Evolutionary conservation across 2,329 filamentous ascomycete genomes (phyloP), one percentile per base, ranked within the genome.

Genomic region (Aureobasidium sp.): DNA sequence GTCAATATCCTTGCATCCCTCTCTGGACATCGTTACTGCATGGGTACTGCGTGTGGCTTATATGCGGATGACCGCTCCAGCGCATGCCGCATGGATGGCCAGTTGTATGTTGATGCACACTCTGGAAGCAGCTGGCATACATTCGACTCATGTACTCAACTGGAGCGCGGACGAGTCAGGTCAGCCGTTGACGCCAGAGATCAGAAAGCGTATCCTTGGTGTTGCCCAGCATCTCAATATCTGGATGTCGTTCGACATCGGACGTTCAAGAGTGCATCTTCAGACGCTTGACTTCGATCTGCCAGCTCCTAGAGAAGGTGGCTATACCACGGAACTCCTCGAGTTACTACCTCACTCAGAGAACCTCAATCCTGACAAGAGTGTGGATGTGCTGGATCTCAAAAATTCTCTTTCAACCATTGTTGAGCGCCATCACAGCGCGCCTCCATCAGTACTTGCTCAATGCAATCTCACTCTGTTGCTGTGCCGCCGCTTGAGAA

Each of bases 231-330:
- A 84, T 65, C 75, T 85, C 8, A 84, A 85, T 65, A 80, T 79
- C 14, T 85, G 82, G 82, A 79, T 80, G 29, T 84, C 81, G 0
- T 84, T 83, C 64, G 83, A 85, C 61, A 78, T 84, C 59, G 82
- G 82, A 1, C 77, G 80, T 0, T 82, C 81, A 0, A 75, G 81
- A 11, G 80, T 84, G 17, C 63, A 76, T 64, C 72, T 83, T 0
- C 77, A 78, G 37, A 78, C 78, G 20, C 77, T 79, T 11, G 77
- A 76, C 0, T 74, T 76, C 1, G 69, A 76, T 12, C 71, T 78
- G 9, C 77, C 78, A 0, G 68, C 72, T 0, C 68, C 72, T 0
- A 70, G 72, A 8, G 69, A 74, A 1, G 75, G 76, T 1, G 77
- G 80, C 63, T 74, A 72, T 56, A 79, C 80, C 0, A 70, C 71